Evolutionary conservation across 164 flowering plant species (phyloP), one percentile per base, ranked within the genome.

Genomic region (Piper longum): DNA sequence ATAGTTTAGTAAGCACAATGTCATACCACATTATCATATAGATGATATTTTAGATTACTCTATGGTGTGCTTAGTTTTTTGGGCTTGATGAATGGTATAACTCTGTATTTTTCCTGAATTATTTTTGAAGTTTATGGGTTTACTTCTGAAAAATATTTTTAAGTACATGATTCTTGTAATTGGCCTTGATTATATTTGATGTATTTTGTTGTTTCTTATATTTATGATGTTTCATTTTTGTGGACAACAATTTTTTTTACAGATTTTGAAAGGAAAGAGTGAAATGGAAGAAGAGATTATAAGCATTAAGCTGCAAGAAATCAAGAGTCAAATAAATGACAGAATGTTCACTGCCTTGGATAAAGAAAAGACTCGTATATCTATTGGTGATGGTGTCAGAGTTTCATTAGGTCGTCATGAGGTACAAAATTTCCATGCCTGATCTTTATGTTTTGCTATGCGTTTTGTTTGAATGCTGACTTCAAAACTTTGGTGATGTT

Each of bases 371-470:
- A 84, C 82, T 73, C 70, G 64, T 48, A 71, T 91, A 73, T 80
- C 81, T 4, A 45, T 81, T 57, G 80, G 75, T 71, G 97, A 91
- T 64, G 70, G 68, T 60, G 85, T 91, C 59, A 81, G 69, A 69
- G 75, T 95, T 67, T 68, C 79, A 74, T 88, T 87, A 65, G 99
- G 99, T 61, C 86, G 88, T 71, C 72, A 64, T 43, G 63, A 85
- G 99, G 99, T 91, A 43, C 6, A 9, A 14, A 16, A 43, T 57
- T 16, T 39, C 11, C 16, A 14, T 36, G 41, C 41, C 7, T 63
- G 58, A 48, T 7, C 2, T 62, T 62, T 4, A 45, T 51, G 7
- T 7, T 43, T 59, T 36, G 1, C 42, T 40, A 36, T 5, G 39
- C 7, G 57, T 17, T 3, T 59, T 19, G 9, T 7, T 26, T 2